Evolutionary conservation across 2,329 filamentous ascomycete species (phyloP), one percentile per base, ranked within the genome.

Genomic region (Stemphylium vesicarium): DNA sequence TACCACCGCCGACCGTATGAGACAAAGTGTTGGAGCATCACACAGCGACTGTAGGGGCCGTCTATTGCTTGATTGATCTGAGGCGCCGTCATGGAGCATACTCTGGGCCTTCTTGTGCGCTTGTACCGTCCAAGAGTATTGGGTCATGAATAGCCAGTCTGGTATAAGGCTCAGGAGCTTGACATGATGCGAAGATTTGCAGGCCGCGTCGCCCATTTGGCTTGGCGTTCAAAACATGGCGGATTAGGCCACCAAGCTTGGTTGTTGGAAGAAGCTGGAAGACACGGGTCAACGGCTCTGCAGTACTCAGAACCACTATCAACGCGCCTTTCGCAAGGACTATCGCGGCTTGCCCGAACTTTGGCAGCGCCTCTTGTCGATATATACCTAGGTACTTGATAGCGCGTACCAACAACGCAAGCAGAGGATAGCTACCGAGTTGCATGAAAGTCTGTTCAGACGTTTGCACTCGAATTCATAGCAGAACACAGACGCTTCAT

Each of bases 391-490:
- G 70, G 72, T 75, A 85, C 82, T 86, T 85, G 80, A 85, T 87
- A 87, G 84, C 84, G 80, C 84, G 82, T 80, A 81, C 73, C 74
- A 79, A 70, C 76, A 65, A 72, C 67, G 70, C 70, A 70, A 71
- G 70, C 80, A 80, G 77, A 80, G 79, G 78, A 75, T 82, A 76
- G 74, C 71, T 67, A 63, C 71, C 67, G 69, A 74, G 70, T 59
- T 62, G 63, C 55, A 55, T 62, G 65, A 65, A 64, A 53, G 44
- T 78, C 78, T 78, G 68, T 72, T 85, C 85, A 90, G 87, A 85
- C 87, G 83, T 83, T 76, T 84, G 85, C 84, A 85, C 85, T 84
- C 78, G 78, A 77, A 73, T 87, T 84, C 86, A 86, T 90, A 90
- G 88, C 87, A 88, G 85, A 88, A 79, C 77, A 79, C 78, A 78